Evolutionary conservation across 1,284 basidiomycete genomes (phyloP).

Genomic region (Apiotrichum domesticum): DNA sequence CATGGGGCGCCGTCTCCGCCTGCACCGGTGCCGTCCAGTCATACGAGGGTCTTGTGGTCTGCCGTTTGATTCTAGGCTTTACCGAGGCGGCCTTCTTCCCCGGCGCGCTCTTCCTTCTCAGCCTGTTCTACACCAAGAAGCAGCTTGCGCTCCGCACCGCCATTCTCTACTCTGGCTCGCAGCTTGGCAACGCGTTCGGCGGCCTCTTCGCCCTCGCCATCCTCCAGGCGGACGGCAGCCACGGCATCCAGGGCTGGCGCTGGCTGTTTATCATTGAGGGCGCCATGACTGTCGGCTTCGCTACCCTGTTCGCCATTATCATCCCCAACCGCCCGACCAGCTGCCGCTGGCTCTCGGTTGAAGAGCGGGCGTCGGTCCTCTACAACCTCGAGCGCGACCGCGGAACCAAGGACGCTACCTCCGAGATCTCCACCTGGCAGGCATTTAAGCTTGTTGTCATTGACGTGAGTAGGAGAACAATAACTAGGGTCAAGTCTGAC

Average conservation of each 20-base stretch:
- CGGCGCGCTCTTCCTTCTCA: conserved; percentile 13
- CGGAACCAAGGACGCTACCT: conserved; percentile 27
- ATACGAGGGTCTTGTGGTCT: conserved; percentile 20
- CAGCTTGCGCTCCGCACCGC: conserved; percentile 9
- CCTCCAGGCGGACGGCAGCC: background rate
- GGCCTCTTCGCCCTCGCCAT: conserved; percentile 5
- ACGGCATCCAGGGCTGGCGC: conserved; percentile 3
- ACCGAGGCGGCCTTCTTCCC: conserved; percentile 35
- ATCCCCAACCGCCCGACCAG: conserved; percentile 34
- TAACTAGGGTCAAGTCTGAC: too few relatives aligned
- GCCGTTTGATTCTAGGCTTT: conserved; percentile 24
- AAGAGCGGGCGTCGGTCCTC: conserved; percentile 29
- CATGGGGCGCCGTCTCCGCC: conserved; percentile 39
- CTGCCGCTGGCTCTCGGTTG: conserved; percentile 27
- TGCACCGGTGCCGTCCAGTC: conserved; percentile 29
- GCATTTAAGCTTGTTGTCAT: conserved; percentile 30
- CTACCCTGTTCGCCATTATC: conserved; percentile 16
- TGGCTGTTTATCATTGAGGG: conserved; percentile 12
- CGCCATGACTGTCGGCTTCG: conserved; percentile 20
- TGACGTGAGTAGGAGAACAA: conserved; percentile 10
- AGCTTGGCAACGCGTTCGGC: conserved; percentile 10
- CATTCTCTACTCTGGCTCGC: conserved; percentile 6
- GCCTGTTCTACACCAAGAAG: conserved; percentile 9
- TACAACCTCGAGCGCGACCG: conserved; percentile 37
- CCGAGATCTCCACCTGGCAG: conserved; percentile 20